A percentile compares a stretch with the other conserved stretches of the same genome.
These are phyloP conservation scores for Pistacia atlantica DNA, from an alignment of 345 rosid genomes.

Conservation along the genomic window DNA sequence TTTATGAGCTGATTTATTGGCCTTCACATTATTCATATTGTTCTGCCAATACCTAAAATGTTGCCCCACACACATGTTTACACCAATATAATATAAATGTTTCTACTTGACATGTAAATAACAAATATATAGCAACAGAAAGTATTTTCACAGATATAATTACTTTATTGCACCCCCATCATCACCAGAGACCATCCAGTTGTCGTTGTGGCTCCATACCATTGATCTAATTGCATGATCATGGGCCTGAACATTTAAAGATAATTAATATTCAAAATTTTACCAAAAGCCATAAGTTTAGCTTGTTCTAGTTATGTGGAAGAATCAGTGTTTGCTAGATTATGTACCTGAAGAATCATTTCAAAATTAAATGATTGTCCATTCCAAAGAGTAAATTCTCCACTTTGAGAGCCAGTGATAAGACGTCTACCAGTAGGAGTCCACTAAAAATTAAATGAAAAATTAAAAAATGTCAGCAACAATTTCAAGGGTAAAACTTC, in stretches of 20 bases:
- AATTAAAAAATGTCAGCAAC: slow-evolving; percentile 30
- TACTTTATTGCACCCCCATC: slow-evolving; percentile 98
- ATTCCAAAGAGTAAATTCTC: slow-evolving; percentile 99
- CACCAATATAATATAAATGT: background rate
- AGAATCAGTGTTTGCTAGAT: slow-evolving; percentile 3
- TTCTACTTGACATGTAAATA: background rate
- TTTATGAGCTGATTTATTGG: slow-evolving; percentile 91
- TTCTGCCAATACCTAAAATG: slow-evolving; percentile 92
- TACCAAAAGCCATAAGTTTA: slow-evolving; percentile 14
- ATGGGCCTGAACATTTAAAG: slow-evolving; percentile 70
- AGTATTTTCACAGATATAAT: slow-evolving; percentile 1
- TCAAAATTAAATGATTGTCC: slow-evolving; percentile 98
- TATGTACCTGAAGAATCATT: slow-evolving; percentile 90
- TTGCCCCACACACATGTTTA: slow-evolving; percentile 2
- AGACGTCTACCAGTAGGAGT: slow-evolving; percentile 96
- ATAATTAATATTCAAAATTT: background rate
- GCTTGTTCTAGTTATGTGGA: background rate
- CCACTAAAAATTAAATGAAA: slow-evolving; percentile 60
- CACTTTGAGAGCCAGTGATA: slow-evolving; percentile 95
- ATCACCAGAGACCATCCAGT: slow-evolving; percentile 98
- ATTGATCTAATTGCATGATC: slow-evolving; percentile 97
- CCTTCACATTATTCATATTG: slow-evolving; percentile 97
- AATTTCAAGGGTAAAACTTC: background rate
- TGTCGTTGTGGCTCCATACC: slow-evolving; percentile 98
- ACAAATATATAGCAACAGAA: background rate